Percentiles rank a stretch among this genome's conserved stretches.
These are phyloP conservation scores for Pezicula radicicola DNA, from an alignment of 2,329 filamentous ascomycete species.

Conservation along the genomic window DNA sequence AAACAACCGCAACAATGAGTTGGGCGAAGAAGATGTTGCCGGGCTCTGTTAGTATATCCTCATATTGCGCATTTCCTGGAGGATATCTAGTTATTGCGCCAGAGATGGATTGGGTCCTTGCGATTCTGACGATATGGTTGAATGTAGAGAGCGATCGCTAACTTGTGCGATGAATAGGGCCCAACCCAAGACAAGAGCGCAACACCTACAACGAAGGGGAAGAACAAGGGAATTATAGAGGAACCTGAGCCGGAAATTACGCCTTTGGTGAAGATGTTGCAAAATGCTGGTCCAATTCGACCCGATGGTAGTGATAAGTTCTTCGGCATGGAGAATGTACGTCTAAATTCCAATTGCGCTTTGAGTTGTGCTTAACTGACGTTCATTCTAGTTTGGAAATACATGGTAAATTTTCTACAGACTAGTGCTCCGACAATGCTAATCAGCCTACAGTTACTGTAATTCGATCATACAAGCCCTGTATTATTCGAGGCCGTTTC, in stretches of 20 bases:
- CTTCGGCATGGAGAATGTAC: slow-evolving; percentile 96
- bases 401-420: slow-evolving; percentile 67
- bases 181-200: neutral
- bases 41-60: slow-evolving; percentile 45
- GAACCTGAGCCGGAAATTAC: slow-evolving; percentile 48
- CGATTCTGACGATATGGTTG: neutral
- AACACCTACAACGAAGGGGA: slow-evolving; percentile 2
- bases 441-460: slow-evolving; percentile 68
- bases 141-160: neutral
- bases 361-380: slow-evolving; percentile 16
- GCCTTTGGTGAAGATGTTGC: slow-evolving; percentile 71
- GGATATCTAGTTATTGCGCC: neutral
- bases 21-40: slow-evolving; percentile 57
- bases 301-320: slow-evolving; percentile 95
- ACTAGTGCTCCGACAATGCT: slow-evolving; percentile 16
- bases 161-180: neutral
- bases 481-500: slow-evolving; percentile 92
- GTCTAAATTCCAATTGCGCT: slow-evolving; percentile 31
- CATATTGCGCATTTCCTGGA: slow-evolving; percentile 1
- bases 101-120: neutral
- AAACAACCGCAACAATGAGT: slow-evolving; percentile 43
- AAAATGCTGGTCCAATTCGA: slow-evolving; percentile 75
- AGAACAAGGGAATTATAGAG: slow-evolving; percentile 27
- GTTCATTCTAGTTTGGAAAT: slow-evolving; percentile 75
- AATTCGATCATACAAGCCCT: slow-evolving; percentile 98